Base-by-base conservation (phyloP, 495 filamentous ascomycete genomes). In the Penicilliopsis zonata region DNA sequence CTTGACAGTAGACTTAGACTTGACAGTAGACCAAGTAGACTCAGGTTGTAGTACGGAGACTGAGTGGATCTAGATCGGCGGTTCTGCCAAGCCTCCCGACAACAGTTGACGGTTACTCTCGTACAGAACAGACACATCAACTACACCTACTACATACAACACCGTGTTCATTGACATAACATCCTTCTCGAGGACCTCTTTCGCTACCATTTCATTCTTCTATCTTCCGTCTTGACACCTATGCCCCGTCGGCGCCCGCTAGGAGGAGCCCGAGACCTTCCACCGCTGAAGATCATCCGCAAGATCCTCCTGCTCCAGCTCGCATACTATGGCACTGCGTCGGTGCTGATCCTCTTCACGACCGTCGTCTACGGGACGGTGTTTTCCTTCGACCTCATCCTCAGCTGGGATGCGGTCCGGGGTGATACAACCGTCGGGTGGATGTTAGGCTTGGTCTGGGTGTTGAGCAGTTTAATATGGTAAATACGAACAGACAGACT, bases 401-500 rank as follows among this genome's bases (percentile, higher is more conserved):
- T 95, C 30, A 76, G 73, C 41, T 95, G 88, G 84, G 64, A 74
- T 32, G 67, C 70, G n/a, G 47, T 96, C 38, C 63, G 87, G 37
- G 87, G 85, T 22, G 92, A 96, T 61, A 94, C 80, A 4, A 86
- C 86, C 5, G 70, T 84, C 22, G 90, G 90, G 26, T 99, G 88
- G 88, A 80, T 87, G 53, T 46, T 92, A 41, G 85, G 82, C 3
- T 64, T 94, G 35, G 76, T 93, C 8, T 94, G 86, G 86, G 47
- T 94, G 52, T 55, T 93, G 44, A 79, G 80, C 46, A 75, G 76
- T 32, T 59, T 82, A 9, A 58, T 85, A 36, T 75, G 78, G 88
- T 95, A 53, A 24, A 75, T 74, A 9, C 40, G n/a, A n/a, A n/a
- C n/a, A n/a, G n/a, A n/a, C n/a, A n/a, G n/a, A n/a, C n/a, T n/a